phyloP scores from a whole-genome alignment of 2,329 filamentous ascomycete species.

The Zymoseptoria brevis region DNA sequence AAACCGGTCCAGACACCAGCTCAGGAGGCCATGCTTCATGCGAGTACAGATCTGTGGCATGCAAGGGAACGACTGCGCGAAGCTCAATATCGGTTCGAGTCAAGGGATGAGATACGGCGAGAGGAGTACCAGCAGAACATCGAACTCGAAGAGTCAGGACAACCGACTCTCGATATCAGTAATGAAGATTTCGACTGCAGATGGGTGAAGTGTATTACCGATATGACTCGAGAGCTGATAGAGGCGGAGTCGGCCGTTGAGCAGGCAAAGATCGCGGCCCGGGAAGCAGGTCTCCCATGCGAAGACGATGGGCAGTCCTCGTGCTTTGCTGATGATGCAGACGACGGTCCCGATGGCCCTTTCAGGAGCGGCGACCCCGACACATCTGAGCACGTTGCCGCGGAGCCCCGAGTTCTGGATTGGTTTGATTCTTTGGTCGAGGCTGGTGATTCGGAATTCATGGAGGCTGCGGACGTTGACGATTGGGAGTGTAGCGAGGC shows the following conservation, averaged over 20 bases:
- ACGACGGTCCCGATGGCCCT: not conserved
- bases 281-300: not conserved
- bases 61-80: not conserved
- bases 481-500: not conserved
- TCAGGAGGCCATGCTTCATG: not conserved
- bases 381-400: not conserved
- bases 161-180: not conserved
- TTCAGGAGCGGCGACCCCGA: not conserved
- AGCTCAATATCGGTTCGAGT: not conserved
- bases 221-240: slow-evolving; percentile 2
- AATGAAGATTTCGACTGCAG: slow-evolving; percentile 2
- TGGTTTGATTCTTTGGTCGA: not conserved
- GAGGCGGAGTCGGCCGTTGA: slow-evolving; percentile 3
- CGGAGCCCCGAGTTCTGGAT: not conserved
- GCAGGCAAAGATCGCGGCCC: not conserved
- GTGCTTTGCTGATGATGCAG: slow-evolving; percentile 2
- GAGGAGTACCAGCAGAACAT: not conserved
- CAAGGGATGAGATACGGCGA: not conserved
- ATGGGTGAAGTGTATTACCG: slow-evolving; percentile 1
- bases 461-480: not conserved
- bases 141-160: not conserved
- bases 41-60: not conserved
- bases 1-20: not conserved
- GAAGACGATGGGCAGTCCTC: not conserved
- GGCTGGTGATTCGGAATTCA: not conserved